Conservation (phyloP, 257 asterid genomes). For the Solanum bukasovii region DNA sequence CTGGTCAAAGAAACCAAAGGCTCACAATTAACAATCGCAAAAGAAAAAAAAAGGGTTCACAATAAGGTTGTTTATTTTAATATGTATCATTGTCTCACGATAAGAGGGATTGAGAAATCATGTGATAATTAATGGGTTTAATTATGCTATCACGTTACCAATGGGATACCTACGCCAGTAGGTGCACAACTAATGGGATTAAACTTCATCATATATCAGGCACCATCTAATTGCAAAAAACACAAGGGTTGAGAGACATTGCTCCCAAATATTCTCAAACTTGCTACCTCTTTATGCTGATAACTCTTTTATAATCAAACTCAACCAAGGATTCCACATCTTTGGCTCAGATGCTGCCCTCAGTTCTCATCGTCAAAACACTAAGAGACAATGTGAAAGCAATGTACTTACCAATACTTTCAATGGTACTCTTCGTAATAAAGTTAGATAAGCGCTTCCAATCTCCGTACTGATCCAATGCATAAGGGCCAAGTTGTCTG, state of each 20-base stretch:
- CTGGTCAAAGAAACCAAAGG: neutral
- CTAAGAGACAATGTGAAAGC: neutral
- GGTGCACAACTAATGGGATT: neutral
- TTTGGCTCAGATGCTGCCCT: neutral
- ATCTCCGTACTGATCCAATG: slow-evolving; percentile 50
- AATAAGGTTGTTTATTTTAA: neutral
- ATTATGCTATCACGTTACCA: neutral
- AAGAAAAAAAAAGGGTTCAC: neutral
- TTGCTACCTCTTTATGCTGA: neutral
- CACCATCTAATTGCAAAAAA: neutral
- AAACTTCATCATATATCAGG: neutral
- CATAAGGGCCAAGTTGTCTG: slow-evolving; percentile 76
- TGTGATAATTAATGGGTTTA: neutral
- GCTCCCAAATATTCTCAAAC: neutral
- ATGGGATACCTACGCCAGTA: neutral
- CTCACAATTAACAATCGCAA: neutral
- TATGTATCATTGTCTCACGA: neutral
- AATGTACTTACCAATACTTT: slow-evolving; percentile 47
- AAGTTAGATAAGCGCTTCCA: slow-evolving; percentile 80
- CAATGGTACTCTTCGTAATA: slow-evolving; percentile 54
- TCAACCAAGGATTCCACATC: neutral
- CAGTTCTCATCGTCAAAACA: neutral
- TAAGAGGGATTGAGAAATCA: neutral
- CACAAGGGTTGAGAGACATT: neutral
- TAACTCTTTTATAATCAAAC: neutral